Conservation (phyloP, 108 stramenopile genomes). For the Conticribra weissflogii region DNA sequence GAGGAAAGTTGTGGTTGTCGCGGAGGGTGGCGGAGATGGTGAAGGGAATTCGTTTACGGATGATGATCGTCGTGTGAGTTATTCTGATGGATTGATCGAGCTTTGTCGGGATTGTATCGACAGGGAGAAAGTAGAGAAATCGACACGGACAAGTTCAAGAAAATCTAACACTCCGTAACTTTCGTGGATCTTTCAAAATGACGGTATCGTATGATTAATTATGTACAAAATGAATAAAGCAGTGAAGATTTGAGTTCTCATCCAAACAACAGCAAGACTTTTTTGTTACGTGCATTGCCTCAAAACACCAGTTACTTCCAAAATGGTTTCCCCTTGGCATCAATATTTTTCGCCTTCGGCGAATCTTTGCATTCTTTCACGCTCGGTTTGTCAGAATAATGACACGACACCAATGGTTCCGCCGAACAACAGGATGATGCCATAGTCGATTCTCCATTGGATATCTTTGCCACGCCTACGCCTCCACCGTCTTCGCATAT, state of each 20-base stretch:
- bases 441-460: conserved; percentile 10
- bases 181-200: too few species aligned
- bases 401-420: conserved; percentile 47
- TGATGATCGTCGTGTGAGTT: conserved; percentile 4
- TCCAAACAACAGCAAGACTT: too few species aligned
- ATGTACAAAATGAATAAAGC: too few species aligned
- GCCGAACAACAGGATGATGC: conserved; percentile 40
- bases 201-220: too few species aligned
- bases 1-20: conserved; percentile 38
- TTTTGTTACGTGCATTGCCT: too few species aligned
- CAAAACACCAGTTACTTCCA: conserved; percentile 54
- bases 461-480: conserved; percentile 22
- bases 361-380: conserved; percentile 34
- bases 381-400: conserved; percentile 57
- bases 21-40: neutral
- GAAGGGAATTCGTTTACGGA: neutral
- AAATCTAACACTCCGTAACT: too few species aligned
- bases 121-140: neutral
- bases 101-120: conserved; percentile 39
- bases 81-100: conserved; percentile 25
- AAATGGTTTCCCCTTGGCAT: conserved; percentile 44
- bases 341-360: conserved; percentile 43
- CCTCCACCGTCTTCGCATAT: conserved; percentile 44
- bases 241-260: too few species aligned
- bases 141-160: neutral